These are phyloP conservation scores for Acer yangbiense DNA, from an alignment of 345 rosid species.

Conservation along the genomic window DNA sequence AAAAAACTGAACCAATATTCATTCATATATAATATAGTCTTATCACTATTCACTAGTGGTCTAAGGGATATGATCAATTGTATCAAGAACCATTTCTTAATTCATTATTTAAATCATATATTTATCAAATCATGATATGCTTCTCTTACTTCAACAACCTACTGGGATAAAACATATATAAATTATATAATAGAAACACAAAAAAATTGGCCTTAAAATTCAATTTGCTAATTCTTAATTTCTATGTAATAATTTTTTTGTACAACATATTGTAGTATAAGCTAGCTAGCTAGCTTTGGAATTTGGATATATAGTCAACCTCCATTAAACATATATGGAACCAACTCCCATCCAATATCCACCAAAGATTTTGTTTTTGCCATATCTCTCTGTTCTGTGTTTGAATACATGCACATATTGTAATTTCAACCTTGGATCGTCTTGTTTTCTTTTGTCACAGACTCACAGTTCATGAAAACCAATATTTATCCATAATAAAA, in stretches of 20 bases:
- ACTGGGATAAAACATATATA: background rate
- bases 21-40: background rate
- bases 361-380: background rate
- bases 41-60: background rate
- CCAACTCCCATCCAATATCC: background rate
- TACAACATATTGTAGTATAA: background rate
- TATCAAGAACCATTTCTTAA: background rate
- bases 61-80: background rate
- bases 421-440: too few relatives aligned
- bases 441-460: background rate
- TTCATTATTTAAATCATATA: background rate
- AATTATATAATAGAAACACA: background rate
- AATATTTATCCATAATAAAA: background rate
- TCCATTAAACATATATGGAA: background rate
- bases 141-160: background rate
- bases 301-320: background rate
- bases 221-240: too few relatives aligned
- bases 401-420: background rate
- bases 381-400: background rate
- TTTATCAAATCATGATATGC: background rate
- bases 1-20: background rate
- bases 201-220: background rate
- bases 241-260: too few relatives aligned
- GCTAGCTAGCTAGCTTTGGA: background rate
- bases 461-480: background rate